These are phyloP conservation scores for Syzygium oleosum DNA, from an alignment of 345 rosid species.

Conservation along the genomic window DNA sequence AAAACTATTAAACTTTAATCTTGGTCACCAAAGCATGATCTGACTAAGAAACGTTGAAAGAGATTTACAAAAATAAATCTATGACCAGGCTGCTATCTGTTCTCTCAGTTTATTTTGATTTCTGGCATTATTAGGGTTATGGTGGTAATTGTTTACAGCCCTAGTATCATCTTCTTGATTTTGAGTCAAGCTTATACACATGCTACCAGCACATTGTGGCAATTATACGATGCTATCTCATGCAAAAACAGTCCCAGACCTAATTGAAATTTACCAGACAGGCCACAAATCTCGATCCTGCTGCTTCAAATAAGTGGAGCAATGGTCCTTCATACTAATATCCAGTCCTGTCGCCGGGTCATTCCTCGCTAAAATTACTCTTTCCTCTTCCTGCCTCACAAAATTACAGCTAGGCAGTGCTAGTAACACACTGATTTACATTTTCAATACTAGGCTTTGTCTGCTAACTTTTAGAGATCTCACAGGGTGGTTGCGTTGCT, in stretches of 20 bases:
- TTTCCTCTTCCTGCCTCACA: background rate
- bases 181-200: background rate
- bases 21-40: background rate
- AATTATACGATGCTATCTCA: background rate
- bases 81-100: background rate
- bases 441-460: background rate
- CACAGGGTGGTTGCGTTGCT: background rate
- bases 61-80: background rate
- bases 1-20: background rate
- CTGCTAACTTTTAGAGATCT: background rate
- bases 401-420: background rate
- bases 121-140: background rate
- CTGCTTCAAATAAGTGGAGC: background rate
- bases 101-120: background rate
- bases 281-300: background rate
- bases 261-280: background rate
- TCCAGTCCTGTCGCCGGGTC: background rate
- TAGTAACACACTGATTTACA: background rate
- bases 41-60: background rate
- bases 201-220: background rate
- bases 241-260: background rate
- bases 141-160: background rate
- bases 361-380: background rate
- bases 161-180: background rate
- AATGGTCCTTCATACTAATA: background rate